These are phyloP conservation scores for Erysimum pusillum DNA, from an alignment of 441 rosid species.

Conservation along the genomic window DNA sequence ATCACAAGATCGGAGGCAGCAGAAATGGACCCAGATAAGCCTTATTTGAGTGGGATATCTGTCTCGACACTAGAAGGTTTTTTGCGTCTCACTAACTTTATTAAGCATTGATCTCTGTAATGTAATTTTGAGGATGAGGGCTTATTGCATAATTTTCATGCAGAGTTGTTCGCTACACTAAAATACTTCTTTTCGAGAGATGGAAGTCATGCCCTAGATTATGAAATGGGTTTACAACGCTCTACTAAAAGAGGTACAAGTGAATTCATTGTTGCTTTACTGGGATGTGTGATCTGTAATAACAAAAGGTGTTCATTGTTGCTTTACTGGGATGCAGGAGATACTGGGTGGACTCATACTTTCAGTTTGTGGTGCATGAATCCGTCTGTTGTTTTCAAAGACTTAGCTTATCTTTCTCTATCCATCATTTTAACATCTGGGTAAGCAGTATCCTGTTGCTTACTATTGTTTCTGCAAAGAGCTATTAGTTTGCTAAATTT, in stretches of 20 bases:
- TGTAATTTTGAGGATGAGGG: constrained; percentile 11
- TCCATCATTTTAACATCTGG: constrained; percentile 94
- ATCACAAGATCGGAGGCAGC: constrained; percentile 73
- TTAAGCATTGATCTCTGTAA: constrained; percentile 30
- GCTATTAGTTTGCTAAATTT: constrained; percentile 29
- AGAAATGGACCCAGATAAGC: constrained; percentile 70
- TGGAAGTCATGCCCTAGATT: constrained; percentile 73
- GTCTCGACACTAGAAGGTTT: constrained; percentile 84
- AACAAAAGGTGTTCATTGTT: constrained; percentile 41
- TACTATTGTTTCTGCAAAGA: constrained; percentile 29
- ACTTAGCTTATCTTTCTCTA: constrained; percentile 83
- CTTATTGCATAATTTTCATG: constrained; percentile 47
- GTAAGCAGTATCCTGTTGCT: constrained; percentile 54
- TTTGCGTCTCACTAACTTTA: constrained; percentile 33
- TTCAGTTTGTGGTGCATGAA: constrained; percentile 95
- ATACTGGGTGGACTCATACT: constrained; percentile 61
- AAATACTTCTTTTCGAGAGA: constrained; percentile 89
- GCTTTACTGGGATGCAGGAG: constrained; percentile 57
- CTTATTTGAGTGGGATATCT: constrained; percentile 89
- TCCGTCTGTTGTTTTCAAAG: constrained; percentile 95
- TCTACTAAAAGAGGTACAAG: constrained; percentile 68
- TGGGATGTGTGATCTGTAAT: constrained; percentile 24
- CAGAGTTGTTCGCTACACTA: constrained; percentile 90
- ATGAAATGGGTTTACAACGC: constrained; percentile 83
- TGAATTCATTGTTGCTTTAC: constrained; percentile 49